phyloP scores from a whole-genome alignment of 2,329 filamentous ascomycete species.

The Trichoderma sp. region DNA sequence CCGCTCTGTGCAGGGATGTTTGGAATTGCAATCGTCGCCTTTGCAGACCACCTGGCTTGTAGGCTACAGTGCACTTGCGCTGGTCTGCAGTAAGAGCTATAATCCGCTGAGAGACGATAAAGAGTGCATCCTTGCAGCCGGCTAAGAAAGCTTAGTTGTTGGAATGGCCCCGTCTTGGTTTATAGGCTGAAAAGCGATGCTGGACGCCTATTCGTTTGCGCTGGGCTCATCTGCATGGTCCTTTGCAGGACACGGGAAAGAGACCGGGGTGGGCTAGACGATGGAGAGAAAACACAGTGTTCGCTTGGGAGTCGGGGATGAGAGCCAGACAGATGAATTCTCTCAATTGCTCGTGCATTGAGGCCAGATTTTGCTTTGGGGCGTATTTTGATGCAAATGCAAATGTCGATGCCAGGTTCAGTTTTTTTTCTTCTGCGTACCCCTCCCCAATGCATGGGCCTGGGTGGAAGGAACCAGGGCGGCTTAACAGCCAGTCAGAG shows the following conservation, averaged over 20 bases:
- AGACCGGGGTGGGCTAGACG: background rate
- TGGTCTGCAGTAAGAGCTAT: background rate
- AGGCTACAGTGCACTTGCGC: background rate
- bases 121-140: background rate
- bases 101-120: background rate
- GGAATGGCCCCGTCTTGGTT: background rate
- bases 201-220: background rate
- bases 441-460: constrained; percentile 14
- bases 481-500: constrained; percentile 28
- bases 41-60: background rate
- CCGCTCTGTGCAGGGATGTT: background rate
- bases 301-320: background rate
- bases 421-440: background rate
- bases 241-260: background rate
- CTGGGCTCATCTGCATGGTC: background rate
- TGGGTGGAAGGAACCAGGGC: constrained; percentile 23
- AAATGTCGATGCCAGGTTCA: background rate
- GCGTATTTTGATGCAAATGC: background rate
- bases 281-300: background rate
- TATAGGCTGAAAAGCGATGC: constrained; percentile 13
- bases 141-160: background rate
- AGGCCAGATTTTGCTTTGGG: background rate
- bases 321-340: background rate
- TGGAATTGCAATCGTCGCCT: constrained; percentile 15
- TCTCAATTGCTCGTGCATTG: background rate